phyloP scores from a whole-genome alignment of 2,329 filamentous ascomycete species.

The Myriangium duriaei region DNA sequence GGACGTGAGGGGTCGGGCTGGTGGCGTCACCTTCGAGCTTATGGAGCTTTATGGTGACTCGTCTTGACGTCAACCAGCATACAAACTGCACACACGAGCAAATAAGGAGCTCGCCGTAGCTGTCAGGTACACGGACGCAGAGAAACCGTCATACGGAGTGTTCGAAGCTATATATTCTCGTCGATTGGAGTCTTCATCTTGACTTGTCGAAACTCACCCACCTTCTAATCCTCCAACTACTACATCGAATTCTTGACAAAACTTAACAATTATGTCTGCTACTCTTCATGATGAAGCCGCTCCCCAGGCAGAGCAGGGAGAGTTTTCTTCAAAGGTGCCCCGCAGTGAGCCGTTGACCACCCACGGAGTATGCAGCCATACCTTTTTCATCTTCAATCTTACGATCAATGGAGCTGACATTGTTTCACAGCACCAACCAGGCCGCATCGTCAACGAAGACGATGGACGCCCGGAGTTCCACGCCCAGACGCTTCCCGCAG shows the following conservation, averaged over 20 bases:
- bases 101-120: neutral
- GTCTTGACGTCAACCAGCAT: too few species aligned
- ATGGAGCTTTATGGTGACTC: too few species aligned
- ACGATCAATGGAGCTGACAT: neutral
- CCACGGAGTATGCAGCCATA: constrained; percentile 1
- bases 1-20: too few species aligned
- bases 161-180: too few species aligned
- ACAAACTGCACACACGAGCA: too few species aligned
- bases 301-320: neutral
- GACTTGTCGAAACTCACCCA: too few species aligned
- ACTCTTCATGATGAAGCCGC: neutral
- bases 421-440: constrained; percentile 5
- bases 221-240: too few species aligned
- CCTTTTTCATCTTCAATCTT: neutral
- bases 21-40: too few species aligned
- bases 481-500: constrained; percentile 47
- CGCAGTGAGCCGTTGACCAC: constrained; percentile 6
- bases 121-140: neutral
- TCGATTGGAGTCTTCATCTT: too few species aligned
- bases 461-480: constrained; percentile 51
- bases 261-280: neutral
- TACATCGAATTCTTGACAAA: too few species aligned
- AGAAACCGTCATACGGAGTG: too few species aligned
- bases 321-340: constrained; percentile 2
- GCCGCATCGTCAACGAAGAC: constrained; percentile 22